Conservation (phyloP, 139 green algal genomes). For the Chlorokybus atmophyticus region DNA sequence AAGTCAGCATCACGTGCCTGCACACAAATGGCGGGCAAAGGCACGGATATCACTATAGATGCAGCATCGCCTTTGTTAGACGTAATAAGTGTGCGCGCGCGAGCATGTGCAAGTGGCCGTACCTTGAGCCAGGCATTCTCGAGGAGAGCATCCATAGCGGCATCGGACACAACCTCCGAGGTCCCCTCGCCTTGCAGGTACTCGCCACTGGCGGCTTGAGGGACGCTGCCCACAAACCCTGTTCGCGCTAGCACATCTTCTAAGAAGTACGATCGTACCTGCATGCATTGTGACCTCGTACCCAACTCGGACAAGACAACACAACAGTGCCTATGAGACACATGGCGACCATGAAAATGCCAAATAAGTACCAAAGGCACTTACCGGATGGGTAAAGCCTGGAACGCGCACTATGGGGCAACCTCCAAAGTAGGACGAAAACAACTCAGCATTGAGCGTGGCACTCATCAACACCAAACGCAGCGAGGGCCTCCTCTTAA, state of each 20-base stretch:
- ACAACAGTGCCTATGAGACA: no score
- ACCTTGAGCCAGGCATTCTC: not conserved
- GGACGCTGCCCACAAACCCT: slow-evolving; percentile 1
- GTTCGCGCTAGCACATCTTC: slow-evolving; percentile 40
- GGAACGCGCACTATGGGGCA: slow-evolving; percentile 55
- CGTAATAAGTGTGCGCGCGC: no score
- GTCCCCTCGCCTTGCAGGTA: not conserved
- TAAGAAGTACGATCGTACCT: slow-evolving; percentile 32
- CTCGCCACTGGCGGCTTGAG: not conserved
- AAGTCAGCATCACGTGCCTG: slow-evolving; percentile 1
- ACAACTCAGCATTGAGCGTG: slow-evolving; percentile 46
- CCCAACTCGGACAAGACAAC: no score
- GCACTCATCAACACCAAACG: slow-evolving; percentile 68
- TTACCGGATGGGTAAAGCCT: slow-evolving; percentile 36
- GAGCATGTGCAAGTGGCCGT: no score
- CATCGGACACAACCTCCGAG: not conserved
- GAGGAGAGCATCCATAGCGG: not conserved
- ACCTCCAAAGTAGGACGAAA: slow-evolving; percentile 48
- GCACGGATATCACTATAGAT: no score
- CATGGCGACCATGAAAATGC: no score
- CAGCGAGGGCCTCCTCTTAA: slow-evolving; percentile 6
- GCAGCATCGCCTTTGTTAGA: slow-evolving; percentile 1
- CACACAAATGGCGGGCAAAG: no score
- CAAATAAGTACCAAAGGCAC: slow-evolving; percentile 18
- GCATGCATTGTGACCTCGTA: no score